Base-by-base conservation (phyloP, 805 yeast genomes). In the Candida alai region DNA sequence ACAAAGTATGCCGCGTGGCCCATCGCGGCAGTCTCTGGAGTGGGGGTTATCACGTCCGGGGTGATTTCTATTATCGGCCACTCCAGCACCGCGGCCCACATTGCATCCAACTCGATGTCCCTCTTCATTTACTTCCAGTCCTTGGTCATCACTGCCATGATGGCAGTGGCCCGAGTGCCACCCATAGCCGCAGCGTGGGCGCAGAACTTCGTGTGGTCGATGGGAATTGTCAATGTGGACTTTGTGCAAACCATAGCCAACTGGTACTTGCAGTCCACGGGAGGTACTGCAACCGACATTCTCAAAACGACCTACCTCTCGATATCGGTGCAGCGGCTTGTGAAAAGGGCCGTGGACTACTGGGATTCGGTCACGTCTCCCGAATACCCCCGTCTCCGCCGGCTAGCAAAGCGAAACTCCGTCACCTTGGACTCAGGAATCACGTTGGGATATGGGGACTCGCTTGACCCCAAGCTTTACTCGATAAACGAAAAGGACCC, bases 101-200 rank as follows among this genome's bases (percentile, higher is more conserved):
- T 93, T 53, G 96, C 97, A n/a, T 84, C 96, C 13, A 93, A 93
- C 64, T 82, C 96, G 12, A 81, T 90, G 54, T 85, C 97, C 1
- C 68, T 93, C 41, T 93, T 93, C 61, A 78, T 88, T 35, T 93
- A 93, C 61, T 93, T 90, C 75, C 99, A 93, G 67, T 78, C 84
- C 37, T 70, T 93, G 47, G 96, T 97, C 14, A 79, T 90, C 40
- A 82, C 90, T 13, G 76, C 95, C 12, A 89, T 93, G 96, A 82
- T 88, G 88, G 96, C 94, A 37, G 97, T 90, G 19, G 75, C 86
- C 14, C 68, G 76, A 41, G 84, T 87, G 14, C 98, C 98, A 2
- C 98, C 98, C 2, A 89, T 93, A 47, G 97, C 97, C 4, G 87
- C 95, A 2, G 89, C 97, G 2, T 90, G 98, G 98, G 80, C 94